Evolutionary conservation across 768 basidiomycete species (phyloP).

Genomic region (Hemileccinum impolitum): DNA sequence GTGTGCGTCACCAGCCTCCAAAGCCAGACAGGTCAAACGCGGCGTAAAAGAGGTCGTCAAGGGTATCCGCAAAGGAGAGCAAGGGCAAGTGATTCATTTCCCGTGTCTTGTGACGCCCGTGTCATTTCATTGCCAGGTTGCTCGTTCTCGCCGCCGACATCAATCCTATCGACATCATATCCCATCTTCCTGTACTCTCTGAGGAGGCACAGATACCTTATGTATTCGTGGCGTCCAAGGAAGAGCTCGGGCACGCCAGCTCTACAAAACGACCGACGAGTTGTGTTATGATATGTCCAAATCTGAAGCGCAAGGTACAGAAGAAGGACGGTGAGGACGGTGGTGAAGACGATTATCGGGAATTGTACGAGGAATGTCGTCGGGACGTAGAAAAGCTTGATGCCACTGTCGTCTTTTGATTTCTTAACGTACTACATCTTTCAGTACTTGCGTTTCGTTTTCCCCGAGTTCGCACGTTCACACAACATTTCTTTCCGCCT

Average conservation of each 20-base stretch:
- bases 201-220: conserved; percentile 94
- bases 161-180: conserved; percentile 97
- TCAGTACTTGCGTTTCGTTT: not conserved
- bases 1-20: conserved; percentile 61
- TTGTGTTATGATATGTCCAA: conserved; percentile 92
- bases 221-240: conserved; percentile 86
- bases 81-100: conserved; percentile 61
- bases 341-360: conserved; percentile 81
- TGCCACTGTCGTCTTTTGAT: conserved; percentile 62
- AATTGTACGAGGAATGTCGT: conserved; percentile 82
- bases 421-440: not conserved
- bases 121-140: conserved; percentile 46
- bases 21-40: conserved; percentile 91
- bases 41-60: conserved; percentile 99
- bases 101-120: not conserved
- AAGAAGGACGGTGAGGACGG: conserved; percentile 59
- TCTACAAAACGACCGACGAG: conserved; percentile 98
- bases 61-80: conserved; percentile 94
- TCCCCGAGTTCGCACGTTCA: conserved; percentile 21
- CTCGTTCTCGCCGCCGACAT: conserved; percentile 95
- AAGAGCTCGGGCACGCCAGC: conserved; percentile 93
- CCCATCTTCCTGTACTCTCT: conserved; percentile 89
- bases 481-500: conserved; percentile 14
- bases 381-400: conserved; percentile 83
- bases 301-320: conserved; percentile 68